Conservation (phyloP, 1,284 basidiomycete genomes). For the Rhodotorula sp. region DNA sequence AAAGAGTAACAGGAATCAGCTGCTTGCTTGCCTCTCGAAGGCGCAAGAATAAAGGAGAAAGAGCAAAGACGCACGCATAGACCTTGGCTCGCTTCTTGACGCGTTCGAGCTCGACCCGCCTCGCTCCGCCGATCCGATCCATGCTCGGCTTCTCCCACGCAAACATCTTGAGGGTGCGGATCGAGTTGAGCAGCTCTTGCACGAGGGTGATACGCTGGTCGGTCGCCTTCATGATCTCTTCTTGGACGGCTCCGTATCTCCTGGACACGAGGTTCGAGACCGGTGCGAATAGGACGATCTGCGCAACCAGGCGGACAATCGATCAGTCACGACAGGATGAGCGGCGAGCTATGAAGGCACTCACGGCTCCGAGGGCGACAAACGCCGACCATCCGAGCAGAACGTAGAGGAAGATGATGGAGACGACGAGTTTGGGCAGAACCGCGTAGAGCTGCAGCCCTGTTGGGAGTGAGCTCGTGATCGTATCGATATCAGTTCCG, state of each 20-base stretch:
- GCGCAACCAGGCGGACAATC: not conserved
- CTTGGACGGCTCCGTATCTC: conserved; percentile 33
- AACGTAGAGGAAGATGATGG: conserved; percentile 72
- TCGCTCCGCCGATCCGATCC: conserved; percentile 15
- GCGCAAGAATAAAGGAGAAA: not conserved
- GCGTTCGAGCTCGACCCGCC: conserved; percentile 21
- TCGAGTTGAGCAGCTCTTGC: conserved; percentile 31
- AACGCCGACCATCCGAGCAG: conserved; percentile 63
- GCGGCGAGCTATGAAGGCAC: not conserved
- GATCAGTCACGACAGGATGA: not conserved
- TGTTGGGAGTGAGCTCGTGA: conserved; percentile 29
- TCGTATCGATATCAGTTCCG: conserved; percentile 38
- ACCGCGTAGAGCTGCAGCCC: conserved; percentile 32
- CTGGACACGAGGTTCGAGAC: conserved; percentile 25
- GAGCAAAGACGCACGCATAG: conserved; percentile 13
- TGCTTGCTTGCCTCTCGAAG: too few species aligned
- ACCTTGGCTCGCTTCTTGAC: conserved; percentile 34
- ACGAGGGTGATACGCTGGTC: conserved; percentile 37
- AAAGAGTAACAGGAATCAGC: not conserved
- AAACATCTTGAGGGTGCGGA: conserved; percentile 38
- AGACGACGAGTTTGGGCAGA: conserved; percentile 64
- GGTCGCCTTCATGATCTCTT: conserved; percentile 40
- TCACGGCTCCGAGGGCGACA: conserved; percentile 31
- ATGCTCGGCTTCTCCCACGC: conserved; percentile 30
- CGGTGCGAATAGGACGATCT: conserved; percentile 26